A percentile compares a stretch with the other conserved stretches of the same genome.
Evolutionary conservation across 1,284 basidiomycete species (phyloP).

Genomic region (Microbotryum saponariae): DNA sequence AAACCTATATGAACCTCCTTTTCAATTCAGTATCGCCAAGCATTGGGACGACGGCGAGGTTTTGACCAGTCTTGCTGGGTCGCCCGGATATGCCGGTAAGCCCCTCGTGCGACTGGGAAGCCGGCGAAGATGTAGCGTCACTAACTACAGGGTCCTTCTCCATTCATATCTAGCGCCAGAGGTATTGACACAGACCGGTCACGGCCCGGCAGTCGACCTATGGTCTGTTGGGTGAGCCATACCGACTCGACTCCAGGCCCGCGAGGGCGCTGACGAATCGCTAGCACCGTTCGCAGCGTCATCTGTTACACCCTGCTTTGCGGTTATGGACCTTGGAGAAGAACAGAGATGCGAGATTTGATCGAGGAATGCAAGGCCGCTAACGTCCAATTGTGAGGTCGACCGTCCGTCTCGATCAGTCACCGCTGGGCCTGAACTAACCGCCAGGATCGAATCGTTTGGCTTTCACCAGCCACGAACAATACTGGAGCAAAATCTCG

Average conservation of each 20-base stretch:
- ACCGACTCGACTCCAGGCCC: neutral
- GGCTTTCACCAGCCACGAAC: slow-evolving; percentile 53
- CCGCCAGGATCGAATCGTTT: neutral
- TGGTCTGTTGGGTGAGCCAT: slow-evolving; percentile 79
- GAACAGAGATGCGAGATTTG: slow-evolving; percentile 67
- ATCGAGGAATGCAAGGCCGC: slow-evolving; percentile 73
- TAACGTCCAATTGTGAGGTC: slow-evolving; percentile 61
- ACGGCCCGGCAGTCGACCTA: slow-evolving; percentile 85
- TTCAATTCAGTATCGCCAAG: slow-evolving; percentile 61
- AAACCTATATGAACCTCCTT: neutral
- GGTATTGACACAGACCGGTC: slow-evolving; percentile 70
- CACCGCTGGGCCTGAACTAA: neutral
- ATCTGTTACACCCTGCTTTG: slow-evolving; percentile 78
- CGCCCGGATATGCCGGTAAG: slow-evolving; percentile 74
- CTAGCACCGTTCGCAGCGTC: slow-evolving; percentile 49
- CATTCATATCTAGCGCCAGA: slow-evolving; percentile 46
- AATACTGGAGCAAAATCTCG: slow-evolving; percentile 87
- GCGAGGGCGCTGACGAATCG: too few relatives aligned
- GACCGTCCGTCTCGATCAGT: neutral
- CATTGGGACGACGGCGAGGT: slow-evolving; percentile 73
- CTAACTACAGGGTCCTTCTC: neutral
- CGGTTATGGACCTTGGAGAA: slow-evolving; percentile 82
- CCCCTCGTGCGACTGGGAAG: neutral
- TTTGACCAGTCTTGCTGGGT: slow-evolving; percentile 74
- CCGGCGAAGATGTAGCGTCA: neutral